phyloP scores from a whole-genome alignment of 768 basidiomycete genomes.

The Coprinellus micaceus region DNA sequence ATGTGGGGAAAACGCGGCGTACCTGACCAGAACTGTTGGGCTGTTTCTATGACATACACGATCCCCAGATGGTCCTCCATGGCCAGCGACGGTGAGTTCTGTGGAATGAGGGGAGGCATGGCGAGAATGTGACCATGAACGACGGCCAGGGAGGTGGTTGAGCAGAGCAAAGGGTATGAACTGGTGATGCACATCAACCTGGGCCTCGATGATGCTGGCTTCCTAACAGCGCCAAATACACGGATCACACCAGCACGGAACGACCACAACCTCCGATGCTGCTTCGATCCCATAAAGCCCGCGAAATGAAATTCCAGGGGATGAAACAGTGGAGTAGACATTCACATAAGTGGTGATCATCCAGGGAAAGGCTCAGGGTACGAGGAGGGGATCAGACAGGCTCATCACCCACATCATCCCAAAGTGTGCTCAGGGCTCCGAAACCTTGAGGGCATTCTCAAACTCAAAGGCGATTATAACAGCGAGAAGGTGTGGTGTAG shows the following conservation, averaged over 20 bases:
- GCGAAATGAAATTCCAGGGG: neutral
- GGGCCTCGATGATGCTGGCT: too few relatives aligned
- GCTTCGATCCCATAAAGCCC: neutral
- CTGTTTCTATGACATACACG: conserved; percentile 75
- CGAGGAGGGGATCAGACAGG: too few relatives aligned
- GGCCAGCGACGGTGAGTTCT: conserved; percentile 28
- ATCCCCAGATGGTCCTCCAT: conserved; percentile 74
- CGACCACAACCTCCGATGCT: neutral
- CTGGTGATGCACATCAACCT: too few relatives aligned
- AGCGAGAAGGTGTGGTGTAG: too few relatives aligned
- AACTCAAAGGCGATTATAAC: too few relatives aligned
- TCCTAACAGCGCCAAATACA: neutral
- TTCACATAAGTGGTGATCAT: too few relatives aligned
- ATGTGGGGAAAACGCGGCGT: conserved; percentile 23
- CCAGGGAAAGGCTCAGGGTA: too few relatives aligned
- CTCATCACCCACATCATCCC: too few relatives aligned
- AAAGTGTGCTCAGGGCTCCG: too few relatives aligned
- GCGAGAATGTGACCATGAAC: conserved; percentile 12
- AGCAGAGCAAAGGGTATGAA: too few relatives aligned
- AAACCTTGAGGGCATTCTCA: too few relatives aligned
- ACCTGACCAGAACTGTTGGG: conserved; percentile 92
- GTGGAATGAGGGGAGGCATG: conserved; percentile 26
- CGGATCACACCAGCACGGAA: neutral
- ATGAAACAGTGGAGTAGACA: neutral
- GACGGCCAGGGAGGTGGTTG: neutral